These are phyloP conservation scores for Tulasnella sp. DNA, from an alignment of 768 basidiomycete genomes.

Conservation along the genomic window DNA sequence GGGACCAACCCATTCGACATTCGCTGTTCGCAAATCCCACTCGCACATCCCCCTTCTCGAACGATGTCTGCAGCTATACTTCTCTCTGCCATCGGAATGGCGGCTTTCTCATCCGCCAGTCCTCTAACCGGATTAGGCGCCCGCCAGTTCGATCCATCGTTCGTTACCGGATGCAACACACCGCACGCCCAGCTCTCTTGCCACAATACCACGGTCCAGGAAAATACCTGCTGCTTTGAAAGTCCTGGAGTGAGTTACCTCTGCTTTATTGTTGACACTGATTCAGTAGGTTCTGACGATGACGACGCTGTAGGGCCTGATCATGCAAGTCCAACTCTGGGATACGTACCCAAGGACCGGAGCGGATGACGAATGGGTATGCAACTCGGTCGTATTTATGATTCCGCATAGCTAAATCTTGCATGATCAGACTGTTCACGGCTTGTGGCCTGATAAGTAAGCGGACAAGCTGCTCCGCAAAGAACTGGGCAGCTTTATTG, in stretches of 20 bases:
- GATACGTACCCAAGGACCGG: slow-evolving; percentile 62
- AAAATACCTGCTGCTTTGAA: slow-evolving; percentile 60
- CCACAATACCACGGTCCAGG: slow-evolving; percentile 47
- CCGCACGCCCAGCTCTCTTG: slow-evolving; percentile 39
- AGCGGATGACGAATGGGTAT: slow-evolving; percentile 62
- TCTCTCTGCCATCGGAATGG: neutral
- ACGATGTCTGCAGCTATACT: neutral
- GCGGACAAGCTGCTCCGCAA: neutral
- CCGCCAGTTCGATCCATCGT: neutral
- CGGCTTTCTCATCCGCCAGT: neutral
- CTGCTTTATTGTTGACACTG: neutral
- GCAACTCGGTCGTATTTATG: slow-evolving; percentile 30
- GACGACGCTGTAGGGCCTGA: slow-evolving; percentile 47
- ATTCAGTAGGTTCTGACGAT: neutral
- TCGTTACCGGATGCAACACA: slow-evolving; percentile 3
- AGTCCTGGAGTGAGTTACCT: slow-evolving; percentile 52
- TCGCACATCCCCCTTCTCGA: neutral
- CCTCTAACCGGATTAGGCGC: neutral
- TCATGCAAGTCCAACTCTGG: slow-evolving; percentile 70
- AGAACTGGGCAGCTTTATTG: neutral
- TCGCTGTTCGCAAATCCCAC: neutral
- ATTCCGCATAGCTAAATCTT: neutral
- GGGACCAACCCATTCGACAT: neutral
- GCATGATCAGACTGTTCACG: slow-evolving; percentile 38
- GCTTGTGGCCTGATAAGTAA: slow-evolving; percentile 46